Conservation (phyloP, 2,329 filamentous ascomycete genomes). For the Penicillium hesseltinei region DNA sequence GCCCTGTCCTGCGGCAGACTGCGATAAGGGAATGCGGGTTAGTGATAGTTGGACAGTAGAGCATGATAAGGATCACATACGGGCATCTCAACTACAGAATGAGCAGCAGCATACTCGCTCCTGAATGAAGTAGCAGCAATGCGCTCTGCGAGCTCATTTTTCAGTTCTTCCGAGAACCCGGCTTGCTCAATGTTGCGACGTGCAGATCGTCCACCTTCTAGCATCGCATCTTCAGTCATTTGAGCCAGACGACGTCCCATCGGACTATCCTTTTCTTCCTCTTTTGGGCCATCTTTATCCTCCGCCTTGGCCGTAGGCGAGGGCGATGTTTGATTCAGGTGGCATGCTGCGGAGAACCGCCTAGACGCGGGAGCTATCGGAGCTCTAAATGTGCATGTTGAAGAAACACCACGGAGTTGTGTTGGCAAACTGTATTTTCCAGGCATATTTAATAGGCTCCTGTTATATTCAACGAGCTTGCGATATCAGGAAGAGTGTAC, state of each 20-base stretch:
- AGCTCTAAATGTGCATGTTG: constrained; percentile 14
- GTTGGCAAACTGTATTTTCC: constrained; percentile 16
- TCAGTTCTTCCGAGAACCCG: constrained; percentile 62
- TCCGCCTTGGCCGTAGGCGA: constrained; percentile 15
- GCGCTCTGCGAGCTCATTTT: constrained; percentile 57
- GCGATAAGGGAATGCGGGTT: not conserved
- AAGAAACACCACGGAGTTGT: constrained; percentile 15
- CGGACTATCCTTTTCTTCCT: constrained; percentile 49
- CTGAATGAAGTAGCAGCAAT: constrained; percentile 57
- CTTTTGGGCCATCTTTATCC: constrained; percentile 18
- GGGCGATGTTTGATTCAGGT: constrained; percentile 23
- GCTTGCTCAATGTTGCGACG: constrained; percentile 59
- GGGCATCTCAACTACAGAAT: constrained; percentile 55
- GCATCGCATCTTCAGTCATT: constrained; percentile 60
- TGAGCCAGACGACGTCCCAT: constrained; percentile 58
- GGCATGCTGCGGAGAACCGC: constrained; percentile 24
- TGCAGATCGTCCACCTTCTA: constrained; percentile 55
- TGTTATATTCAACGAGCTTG: too few species aligned
- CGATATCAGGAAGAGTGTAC: not conserved
- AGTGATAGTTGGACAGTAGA: not conserved
- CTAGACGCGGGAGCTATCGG: constrained; percentile 14
- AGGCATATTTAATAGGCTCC: constrained; percentile 19
- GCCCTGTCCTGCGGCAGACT: constrained; percentile 63
- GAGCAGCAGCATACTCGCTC: constrained; percentile 53
- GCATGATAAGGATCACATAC: constrained; percentile 28